Base-by-base conservation (phyloP, 2,329 filamentous ascomycete species). In the Chaetomium strumarium region DNA sequence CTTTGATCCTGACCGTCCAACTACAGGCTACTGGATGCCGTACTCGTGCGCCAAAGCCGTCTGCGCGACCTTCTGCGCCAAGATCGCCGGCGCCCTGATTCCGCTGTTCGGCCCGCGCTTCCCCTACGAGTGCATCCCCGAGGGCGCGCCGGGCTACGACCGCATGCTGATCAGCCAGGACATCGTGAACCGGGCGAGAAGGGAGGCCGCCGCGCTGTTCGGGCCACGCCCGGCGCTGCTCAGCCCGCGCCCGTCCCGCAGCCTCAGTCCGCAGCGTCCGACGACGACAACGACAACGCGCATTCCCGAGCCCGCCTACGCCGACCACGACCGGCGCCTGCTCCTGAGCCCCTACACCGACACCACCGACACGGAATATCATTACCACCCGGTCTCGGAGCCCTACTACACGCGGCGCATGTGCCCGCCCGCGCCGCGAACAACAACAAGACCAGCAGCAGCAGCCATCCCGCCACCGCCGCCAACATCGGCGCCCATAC, bases 11-110 rank as follows among this genome's bases (percentile, higher is more conserved):
- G 3, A 14, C n/a, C 46, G 30, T 24, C 24, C 24, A 24, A 33
- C 31, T 47, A n/a, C 41, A 95, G 90, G 93, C 33, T 99, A 97
- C 70, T 99, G 93, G 93, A 90, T 97, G 80, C 92, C 92, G 2
- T 97, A 85, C 63, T 73, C 81, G 37, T 95, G 90, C 60, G 93
- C 93, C 43, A 86, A 81, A 69, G 90, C 90, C 11, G 75, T 99
- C 47, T 95, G 91, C 63, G 81, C 88, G 4, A 96, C 88, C 1
- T 97, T 97, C 67, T 97, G 92, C 71, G 83, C 85, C 67, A 74
- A 80, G 34, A 95, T 99, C 56, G 85, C 92, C 13, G 85, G 85
- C 53, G 91, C 88, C 0, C 73, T 99, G 50, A 93, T 93, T 9
- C 93, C 93, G 5, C 77, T 99, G 55, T 99, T 99, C 67, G 93